phyloP scores from a whole-genome alignment of 2,329 filamentous ascomycete genomes.

The Mycosphaerelloides madeirae region DNA sequence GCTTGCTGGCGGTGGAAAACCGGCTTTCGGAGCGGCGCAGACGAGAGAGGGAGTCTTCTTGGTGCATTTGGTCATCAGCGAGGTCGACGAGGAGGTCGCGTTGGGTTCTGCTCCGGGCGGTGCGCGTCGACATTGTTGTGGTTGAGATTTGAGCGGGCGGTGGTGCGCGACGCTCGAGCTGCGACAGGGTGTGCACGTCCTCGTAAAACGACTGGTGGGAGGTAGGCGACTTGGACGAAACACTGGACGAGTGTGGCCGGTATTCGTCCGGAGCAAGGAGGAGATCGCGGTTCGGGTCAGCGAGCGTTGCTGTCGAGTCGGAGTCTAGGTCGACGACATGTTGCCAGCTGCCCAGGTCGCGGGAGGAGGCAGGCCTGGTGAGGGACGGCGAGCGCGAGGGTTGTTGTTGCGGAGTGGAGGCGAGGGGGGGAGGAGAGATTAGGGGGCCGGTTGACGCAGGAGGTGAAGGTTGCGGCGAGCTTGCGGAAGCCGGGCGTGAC shows the following conservation, averaged over 20 bases:
- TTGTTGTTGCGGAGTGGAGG: background rate
- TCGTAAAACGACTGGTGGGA: background rate
- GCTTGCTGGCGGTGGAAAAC: constrained; percentile 3
- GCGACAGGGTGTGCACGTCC: constrained; percentile 4
- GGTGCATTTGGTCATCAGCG: background rate
- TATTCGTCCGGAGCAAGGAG: background rate
- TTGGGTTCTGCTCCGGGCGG: background rate
- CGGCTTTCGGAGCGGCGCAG: background rate
- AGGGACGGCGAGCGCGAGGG: background rate
- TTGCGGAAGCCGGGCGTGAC: too few species aligned
- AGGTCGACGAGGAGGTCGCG: background rate
- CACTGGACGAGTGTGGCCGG: background rate
- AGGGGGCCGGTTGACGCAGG: background rate
- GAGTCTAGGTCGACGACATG: too few species aligned
- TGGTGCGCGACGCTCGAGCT: constrained; percentile 4
- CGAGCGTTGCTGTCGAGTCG: too few species aligned
- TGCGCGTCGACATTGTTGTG: constrained; percentile 1
- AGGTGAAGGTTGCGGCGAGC: background rate
- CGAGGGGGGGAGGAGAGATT: background rate
- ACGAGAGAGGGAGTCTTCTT: background rate
- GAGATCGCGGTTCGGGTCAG: background rate
- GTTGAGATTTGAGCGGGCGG: background rate
- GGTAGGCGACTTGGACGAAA: background rate
- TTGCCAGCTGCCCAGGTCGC: too few species aligned
- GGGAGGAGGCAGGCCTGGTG: too few species aligned